Evolutionary conservation across 2,329 filamentous ascomycete species (phyloP).

Genomic region (Zymoseptoria ardabiliae): DNA sequence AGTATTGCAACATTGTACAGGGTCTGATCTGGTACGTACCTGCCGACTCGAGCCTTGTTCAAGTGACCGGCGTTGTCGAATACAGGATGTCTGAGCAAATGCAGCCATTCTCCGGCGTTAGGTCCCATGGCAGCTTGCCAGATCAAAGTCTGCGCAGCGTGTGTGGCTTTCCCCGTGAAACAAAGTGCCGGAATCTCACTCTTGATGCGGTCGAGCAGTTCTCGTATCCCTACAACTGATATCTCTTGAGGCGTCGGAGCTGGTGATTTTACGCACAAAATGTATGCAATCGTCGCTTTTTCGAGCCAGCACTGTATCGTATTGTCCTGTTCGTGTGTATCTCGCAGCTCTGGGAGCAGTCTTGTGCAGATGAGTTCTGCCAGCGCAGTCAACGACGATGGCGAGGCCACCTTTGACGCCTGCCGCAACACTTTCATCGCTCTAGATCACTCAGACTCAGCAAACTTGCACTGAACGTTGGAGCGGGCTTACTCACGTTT

Average conservation of each 20-base stretch:
- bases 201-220: conserved; percentile 41
- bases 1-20: not conserved
- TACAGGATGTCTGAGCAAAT: conserved; percentile 56
- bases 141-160: conserved; percentile 63
- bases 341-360: conserved; percentile 41
- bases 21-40: conserved; percentile 44
- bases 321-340: not conserved
- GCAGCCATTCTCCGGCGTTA: conserved; percentile 41
- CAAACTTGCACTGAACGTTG: not conserved
- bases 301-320: conserved; percentile 55
- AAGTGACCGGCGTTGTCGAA: conserved; percentile 59
- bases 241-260: conserved; percentile 13
- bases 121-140: conserved; percentile 53
- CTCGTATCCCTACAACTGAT: conserved; percentile 33
- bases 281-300: conserved; percentile 57
- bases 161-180: conserved; percentile 55
- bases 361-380: conserved; percentile 57
- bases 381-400: conserved; percentile 36
- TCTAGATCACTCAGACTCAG: conserved; percentile 19
- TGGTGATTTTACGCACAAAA: conserved; percentile 56
- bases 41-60: conserved; percentile 57
- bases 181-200: conserved; percentile 38
- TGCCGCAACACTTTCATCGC: conserved; percentile 62
- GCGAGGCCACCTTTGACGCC: conserved; percentile 41
- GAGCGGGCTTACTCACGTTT: conserved; percentile 35